Evolutionary conservation across 228 moss, liverwort and hornwort species (phyloP), one percentile per base, ranked within the genome.

Genomic region (Sphagnum fallax): DNA sequence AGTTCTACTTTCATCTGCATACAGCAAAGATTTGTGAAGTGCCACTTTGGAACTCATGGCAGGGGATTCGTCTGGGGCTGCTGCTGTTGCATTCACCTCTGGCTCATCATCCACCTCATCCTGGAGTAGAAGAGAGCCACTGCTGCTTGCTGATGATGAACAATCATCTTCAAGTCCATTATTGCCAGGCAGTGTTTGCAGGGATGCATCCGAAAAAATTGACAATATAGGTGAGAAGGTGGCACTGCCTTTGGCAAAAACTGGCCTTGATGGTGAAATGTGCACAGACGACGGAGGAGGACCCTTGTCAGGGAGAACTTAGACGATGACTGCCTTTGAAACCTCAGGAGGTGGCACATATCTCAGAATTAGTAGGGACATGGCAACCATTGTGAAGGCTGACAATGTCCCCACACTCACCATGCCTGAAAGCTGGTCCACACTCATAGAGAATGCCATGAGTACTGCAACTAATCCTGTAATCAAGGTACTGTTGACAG

Each of bases 331-430:
- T 0, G 80, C 71, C 51, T 79, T 81, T 4, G 80, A 55, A 60
- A 5, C 52, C 13, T 98, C 98, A 18, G 65, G 48, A 9, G 98
- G 92, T 5, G 98, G 87, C 12, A 81, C 90, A 63, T 81, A 98
- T 73, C 98, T 82, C 49, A 98, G 79, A 0, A 94, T 68, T 32
- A 98, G 81, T 7, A 94, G 90, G 64, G 90, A 92, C 11, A 98
- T 52, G 5, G 87, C 87, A 11, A 98, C 98, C 15, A 98, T 81
- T 5, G 90, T 89, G 69, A 98, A 98, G 52, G 98, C 98, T 12
- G 90, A 82, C 1, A 98, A 76, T 14, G 98, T 98, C 51, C 98
- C 98, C 10, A 98, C 94, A 70, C 98, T 98, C 10, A 98, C 98
- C 90, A 98, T 82, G 50, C 98, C 98, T 48, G 94, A 88, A 11